Evolutionary conservation across 1,139 yeast genomes (phyloP).

Genomic region (Scheffersomyces titani): DNA sequence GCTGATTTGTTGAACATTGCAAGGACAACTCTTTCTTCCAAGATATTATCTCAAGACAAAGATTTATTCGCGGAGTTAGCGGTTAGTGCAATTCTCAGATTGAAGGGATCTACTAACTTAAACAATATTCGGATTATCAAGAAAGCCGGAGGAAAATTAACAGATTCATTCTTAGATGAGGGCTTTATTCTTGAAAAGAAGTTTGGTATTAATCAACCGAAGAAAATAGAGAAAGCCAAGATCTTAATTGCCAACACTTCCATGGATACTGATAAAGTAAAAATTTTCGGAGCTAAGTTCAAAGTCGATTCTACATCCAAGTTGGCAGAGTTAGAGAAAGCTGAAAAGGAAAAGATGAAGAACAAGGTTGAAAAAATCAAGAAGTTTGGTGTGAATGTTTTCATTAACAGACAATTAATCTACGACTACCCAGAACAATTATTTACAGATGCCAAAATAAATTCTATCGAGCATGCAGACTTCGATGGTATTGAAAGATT

Average conservation of each 20-base stretch:
- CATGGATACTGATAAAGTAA: slow-evolving; percentile 96
- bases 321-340: slow-evolving; percentile 92
- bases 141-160: slow-evolving; percentile 87
- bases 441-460: slow-evolving; percentile 82
- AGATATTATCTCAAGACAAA: slow-evolving; percentile 92
- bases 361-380: slow-evolving; percentile 84
- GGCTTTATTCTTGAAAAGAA: slow-evolving; percentile 90
- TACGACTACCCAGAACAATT: slow-evolving; percentile 98
- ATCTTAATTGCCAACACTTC: slow-evolving; percentile 94
- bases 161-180: slow-evolving; percentile 93
- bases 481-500: slow-evolving; percentile 97
- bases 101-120: slow-evolving; percentile 91
- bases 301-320: slow-evolving; percentile 94
- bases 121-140: slow-evolving; percentile 94
- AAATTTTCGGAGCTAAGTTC: slow-evolving; percentile 96
- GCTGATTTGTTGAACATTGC: slow-evolving; percentile 84
- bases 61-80: slow-evolving; percentile 86
- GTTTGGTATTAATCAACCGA: slow-evolving; percentile 95
- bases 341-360: slow-evolving; percentile 93
- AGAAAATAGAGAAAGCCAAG: slow-evolving; percentile 76
- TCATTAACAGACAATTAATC: slow-evolving; percentile 92
- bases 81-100: slow-evolving; percentile 89
- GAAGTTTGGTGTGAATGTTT: slow-evolving; percentile 80
- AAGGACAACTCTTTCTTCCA: slow-evolving; percentile 89
- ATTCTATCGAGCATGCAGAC: slow-evolving; percentile 97